These are phyloP conservation scores for Taiwanofungus camphoratus DNA, from an alignment of 1,284 basidiomycete genomes.

Conservation along the genomic window DNA sequence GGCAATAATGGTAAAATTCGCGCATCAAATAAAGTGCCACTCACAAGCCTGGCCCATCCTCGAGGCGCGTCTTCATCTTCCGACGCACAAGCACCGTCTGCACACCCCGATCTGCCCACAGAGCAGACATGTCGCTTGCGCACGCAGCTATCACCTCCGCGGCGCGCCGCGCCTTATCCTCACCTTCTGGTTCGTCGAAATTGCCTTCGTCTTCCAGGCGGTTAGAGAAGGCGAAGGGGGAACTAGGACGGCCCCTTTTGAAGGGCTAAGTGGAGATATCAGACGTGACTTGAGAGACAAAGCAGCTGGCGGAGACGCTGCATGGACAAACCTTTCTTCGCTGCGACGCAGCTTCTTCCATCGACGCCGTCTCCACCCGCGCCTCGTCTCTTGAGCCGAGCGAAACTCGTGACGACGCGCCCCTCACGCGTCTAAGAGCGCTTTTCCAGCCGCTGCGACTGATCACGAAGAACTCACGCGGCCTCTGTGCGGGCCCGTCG, in stretches of 20 bases:
- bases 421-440: slow-evolving; percentile 17
- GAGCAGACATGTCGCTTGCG: slow-evolving; percentile 53
- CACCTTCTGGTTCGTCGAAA: slow-evolving; percentile 3
- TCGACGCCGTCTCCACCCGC: slow-evolving; percentile 2
- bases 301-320: not conserved
- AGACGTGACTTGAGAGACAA: not conserved
- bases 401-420: slow-evolving; percentile 3
- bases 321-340: not conserved
- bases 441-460: slow-evolving; percentile 22
- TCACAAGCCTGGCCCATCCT: slow-evolving; percentile 68
- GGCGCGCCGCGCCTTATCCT: slow-evolving; percentile 23
- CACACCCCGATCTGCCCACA: slow-evolving; percentile 60
- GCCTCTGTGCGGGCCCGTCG: slow-evolving; percentile 4
- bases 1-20: too few relatives aligned
- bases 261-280: not conserved
- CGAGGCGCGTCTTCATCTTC: slow-evolving; percentile 40
- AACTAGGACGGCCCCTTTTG: not conserved
- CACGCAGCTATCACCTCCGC: slow-evolving; percentile 49
- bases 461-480: slow-evolving; percentile 20
- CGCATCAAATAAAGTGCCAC: slow-evolving; percentile 28
- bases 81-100: slow-evolving; percentile 45
- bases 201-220: not conserved
- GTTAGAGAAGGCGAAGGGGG: not conserved
- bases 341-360: not conserved
- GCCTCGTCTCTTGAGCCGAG: slow-evolving; percentile 8